These are phyloP conservation scores for Xylaria sp. DNA, from an alignment of 2,329 filamentous ascomycete species.

Conservation along the genomic window DNA sequence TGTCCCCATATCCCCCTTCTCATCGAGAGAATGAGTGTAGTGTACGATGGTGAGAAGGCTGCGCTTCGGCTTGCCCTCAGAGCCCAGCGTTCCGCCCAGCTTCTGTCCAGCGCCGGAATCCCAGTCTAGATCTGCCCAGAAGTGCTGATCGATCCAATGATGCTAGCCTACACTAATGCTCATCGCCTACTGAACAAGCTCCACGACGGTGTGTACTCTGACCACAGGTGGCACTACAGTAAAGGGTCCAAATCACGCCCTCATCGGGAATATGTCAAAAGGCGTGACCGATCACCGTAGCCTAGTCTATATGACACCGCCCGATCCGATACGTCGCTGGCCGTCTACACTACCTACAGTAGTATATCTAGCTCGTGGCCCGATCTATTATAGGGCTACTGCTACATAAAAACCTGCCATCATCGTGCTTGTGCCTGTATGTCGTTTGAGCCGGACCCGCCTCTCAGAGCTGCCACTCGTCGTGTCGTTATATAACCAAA, in stretches of 20 bases:
- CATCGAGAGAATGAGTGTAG: conserved; percentile 1
- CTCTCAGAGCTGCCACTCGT: background rate
- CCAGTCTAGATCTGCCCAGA: conserved; percentile 14
- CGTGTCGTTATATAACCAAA: too few species aligned
- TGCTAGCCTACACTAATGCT: background rate
- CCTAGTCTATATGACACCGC: background rate
- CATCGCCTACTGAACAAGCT: conserved; percentile 20
- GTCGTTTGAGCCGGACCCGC: too few species aligned
- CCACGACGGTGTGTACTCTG: conserved; percentile 20
- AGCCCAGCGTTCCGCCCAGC: too few species aligned
- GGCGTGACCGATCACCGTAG: conserved; percentile 7
- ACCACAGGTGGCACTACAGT: too few species aligned
- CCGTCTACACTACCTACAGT: too few species aligned
- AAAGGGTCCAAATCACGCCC: too few species aligned
- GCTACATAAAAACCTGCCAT: conserved; percentile 1
- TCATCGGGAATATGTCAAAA: background rate
- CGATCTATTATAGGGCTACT: conserved; percentile 16
- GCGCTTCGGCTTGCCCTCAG: too few species aligned
- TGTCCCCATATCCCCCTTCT: background rate
- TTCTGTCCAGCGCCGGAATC: conserved; percentile 2
- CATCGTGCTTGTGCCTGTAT: background rate
- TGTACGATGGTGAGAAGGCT: too few species aligned
- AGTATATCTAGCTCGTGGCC: too few species aligned
- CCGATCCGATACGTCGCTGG: conserved; percentile 16
- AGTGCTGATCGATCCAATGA: too few species aligned